Evolutionary conservation across 2,329 filamentous ascomycete species (phyloP).

Genomic region (Coccinonectria pachysandricola): DNA sequence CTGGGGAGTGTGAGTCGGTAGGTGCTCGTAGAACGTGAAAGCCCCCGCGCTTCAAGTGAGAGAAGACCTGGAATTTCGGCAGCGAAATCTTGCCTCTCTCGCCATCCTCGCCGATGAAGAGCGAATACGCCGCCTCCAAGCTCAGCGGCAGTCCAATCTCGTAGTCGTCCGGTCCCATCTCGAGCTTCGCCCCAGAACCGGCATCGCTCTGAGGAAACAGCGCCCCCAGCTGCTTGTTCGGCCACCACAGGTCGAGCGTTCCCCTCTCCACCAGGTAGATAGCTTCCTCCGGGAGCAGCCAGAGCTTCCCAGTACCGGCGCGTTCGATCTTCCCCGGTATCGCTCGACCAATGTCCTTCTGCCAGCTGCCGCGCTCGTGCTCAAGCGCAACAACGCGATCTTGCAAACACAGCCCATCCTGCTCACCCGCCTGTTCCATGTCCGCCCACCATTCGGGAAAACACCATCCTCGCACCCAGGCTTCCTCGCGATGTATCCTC

Average conservation of each 20-base stretch:
- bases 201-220: constrained; percentile 30
- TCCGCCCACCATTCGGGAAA: constrained; percentile 50
- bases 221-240: constrained; percentile 40
- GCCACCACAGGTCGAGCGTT: constrained; percentile 80
- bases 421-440: constrained; percentile 12
- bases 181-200: constrained; percentile 9
- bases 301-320: constrained; percentile 53
- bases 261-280: constrained; percentile 84
- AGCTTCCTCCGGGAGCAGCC: constrained; percentile 86
- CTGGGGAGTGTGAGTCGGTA: constrained; percentile 11
- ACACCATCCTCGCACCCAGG: constrained; percentile 61
- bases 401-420: constrained; percentile 22
- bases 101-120: constrained; percentile 63
- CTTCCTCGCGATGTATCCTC: constrained; percentile 59
- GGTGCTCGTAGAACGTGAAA: constrained; percentile 71
- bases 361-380: constrained; percentile 60
- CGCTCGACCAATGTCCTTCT: constrained; percentile 64
- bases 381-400: constrained; percentile 58
- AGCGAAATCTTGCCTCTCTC: constrained; percentile 52
- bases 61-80: constrained; percentile 81
- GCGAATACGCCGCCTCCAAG: constrained; percentile 79
- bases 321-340: constrained; percentile 44
- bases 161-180: constrained; percentile 31
- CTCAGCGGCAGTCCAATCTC: constrained; percentile 72
- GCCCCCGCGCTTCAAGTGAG: constrained; percentile 70